phyloP scores from a whole-genome alignment of 1,139 yeast species.

The Insectozyma bohioensis region DNA sequence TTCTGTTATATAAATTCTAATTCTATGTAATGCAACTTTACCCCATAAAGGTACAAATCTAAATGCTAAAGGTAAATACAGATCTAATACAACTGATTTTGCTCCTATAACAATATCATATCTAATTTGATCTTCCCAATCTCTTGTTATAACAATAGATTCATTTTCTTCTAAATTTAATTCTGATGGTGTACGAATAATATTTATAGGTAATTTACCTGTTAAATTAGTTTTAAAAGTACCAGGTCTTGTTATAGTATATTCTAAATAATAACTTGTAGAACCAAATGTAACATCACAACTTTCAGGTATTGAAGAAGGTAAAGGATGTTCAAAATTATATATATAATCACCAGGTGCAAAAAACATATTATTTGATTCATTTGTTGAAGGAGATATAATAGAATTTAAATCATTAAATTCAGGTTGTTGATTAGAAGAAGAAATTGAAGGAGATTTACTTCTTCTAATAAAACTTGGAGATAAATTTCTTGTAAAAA shows the following conservation, averaged over 20 bases:
- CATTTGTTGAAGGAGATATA: conserved; percentile 14
- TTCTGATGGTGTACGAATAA: conserved; percentile 77
- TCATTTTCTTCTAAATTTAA: conserved; percentile 84
- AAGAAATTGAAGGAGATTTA: conserved; percentile 33
- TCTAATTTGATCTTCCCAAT: conserved; percentile 90
- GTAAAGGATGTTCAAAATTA: conserved; percentile 87
- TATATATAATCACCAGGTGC: conserved; percentile 88
- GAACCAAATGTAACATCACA: conserved; percentile 78
- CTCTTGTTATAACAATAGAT: conserved; percentile 85
- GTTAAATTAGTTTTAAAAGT: conserved; percentile 76
- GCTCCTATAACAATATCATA: conserved; percentile 91
- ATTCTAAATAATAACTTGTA: conserved; percentile 69
- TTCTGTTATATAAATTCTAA: conserved; percentile 83
- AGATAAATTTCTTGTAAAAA: conserved; percentile 29
- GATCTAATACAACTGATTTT: conserved; percentile 80
- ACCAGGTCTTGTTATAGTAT: conserved; percentile 70
- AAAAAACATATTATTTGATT: conserved; percentile 31
- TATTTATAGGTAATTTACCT: conserved; percentile 61
- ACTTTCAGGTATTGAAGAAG: conserved; percentile 80
- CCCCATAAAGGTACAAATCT: conserved; percentile 78
- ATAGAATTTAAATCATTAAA: conserved; percentile 14
- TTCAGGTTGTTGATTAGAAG: conserved; percentile 17
- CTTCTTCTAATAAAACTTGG: conserved; percentile 41
- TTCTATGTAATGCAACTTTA: conserved; percentile 82
- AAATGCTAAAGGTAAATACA: conserved; percentile 81